A percentile compares a stretch with the other conserved stretches of the same genome.
Evolutionary conservation across 345 rosid genomes (phyloP).

Genomic region (Aquilaria sinensis): DNA sequence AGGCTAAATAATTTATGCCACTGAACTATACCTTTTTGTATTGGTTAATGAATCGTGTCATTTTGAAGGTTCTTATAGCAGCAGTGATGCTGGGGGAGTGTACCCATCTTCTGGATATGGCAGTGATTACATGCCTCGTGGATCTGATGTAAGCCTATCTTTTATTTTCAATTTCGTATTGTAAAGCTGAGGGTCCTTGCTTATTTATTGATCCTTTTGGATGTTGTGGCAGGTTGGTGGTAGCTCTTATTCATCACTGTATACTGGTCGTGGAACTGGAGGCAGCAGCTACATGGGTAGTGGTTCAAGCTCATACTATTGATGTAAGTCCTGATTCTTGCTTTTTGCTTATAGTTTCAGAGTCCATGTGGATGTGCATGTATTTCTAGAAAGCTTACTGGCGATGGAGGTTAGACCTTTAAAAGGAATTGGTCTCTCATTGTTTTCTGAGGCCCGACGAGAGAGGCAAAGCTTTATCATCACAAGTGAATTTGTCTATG

Average conservation of each 20-base stretch:
- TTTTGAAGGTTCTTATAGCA: slow-evolving; percentile 60
- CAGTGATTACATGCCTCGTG: slow-evolving; percentile 61
- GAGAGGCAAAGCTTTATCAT: slow-evolving; percentile 23
- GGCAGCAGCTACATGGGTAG: slow-evolving; percentile 73
- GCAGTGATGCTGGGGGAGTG: slow-evolving; percentile 71
- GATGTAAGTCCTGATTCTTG: slow-evolving; percentile 37
- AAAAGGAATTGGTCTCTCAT: slow-evolving; percentile 23
- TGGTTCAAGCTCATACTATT: slow-evolving; percentile 89
- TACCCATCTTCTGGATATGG: slow-evolving; percentile 74
- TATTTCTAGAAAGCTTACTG: slow-evolving; percentile 5
- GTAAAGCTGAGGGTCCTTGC: not conserved
- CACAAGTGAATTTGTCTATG: slow-evolving; percentile 58
- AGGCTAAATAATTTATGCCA: not conserved
- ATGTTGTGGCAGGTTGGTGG: slow-evolving; percentile 63
- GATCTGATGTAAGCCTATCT: slow-evolving; percentile 55
- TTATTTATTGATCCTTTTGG: not conserved
- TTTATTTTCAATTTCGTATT: not conserved
- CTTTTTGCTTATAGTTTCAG: slow-evolving; percentile 11
- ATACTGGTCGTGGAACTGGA: slow-evolving; percentile 77
- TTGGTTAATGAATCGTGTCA: slow-evolving; percentile 8
- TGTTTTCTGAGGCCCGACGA: slow-evolving; percentile 29
- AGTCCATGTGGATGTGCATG: slow-evolving; percentile 9
- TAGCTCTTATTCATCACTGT: slow-evolving; percentile 80
- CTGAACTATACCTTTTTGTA: not conserved
- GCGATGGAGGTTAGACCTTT: not conserved